Evolutionary conservation across 2,329 filamentous ascomycete species (phyloP).

Genomic region (Arthrocladium fulminans): DNA sequence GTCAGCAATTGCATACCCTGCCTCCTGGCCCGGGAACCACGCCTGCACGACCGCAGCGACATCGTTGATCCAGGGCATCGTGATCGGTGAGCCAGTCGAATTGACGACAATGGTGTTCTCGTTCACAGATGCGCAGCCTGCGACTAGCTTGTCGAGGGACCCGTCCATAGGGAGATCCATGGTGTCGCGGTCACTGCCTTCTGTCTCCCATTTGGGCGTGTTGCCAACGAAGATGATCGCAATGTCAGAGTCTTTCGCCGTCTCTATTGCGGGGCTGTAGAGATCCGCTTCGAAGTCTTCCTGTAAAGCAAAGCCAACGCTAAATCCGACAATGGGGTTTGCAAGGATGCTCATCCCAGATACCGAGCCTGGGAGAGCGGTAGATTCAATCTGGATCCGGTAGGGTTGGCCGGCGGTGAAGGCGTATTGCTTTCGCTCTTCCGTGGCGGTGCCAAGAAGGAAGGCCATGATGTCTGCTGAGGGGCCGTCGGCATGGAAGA

Average conservation of each 20-base stretch:
- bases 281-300: slow-evolving; percentile 25
- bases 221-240: slow-evolving; percentile 23
- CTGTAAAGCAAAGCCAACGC: neutral
- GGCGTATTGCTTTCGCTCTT: neutral
- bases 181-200: slow-evolving; percentile 13
- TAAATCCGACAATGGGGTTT: neutral
- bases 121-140: slow-evolving; percentile 55
- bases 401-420: slow-evolving; percentile 1
- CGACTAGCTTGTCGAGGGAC: slow-evolving; percentile 39
- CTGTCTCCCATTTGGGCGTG: slow-evolving; percentile 29
- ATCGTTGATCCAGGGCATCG: slow-evolving; percentile 59
- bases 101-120: slow-evolving; percentile 59
- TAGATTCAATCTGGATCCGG: neutral
- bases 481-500: neutral
- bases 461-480: neutral
- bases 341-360: neutral
- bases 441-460: slow-evolving; percentile 1
- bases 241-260: slow-evolving; percentile 18
- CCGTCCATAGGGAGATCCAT: slow-evolving; percentile 6
- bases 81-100: slow-evolving; percentile 59
- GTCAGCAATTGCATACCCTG: slow-evolving; percentile 59
- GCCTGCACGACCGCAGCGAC: slow-evolving; percentile 61
- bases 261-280: slow-evolving; percentile 13
- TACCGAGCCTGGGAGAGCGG: neutral
- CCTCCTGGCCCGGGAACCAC: slow-evolving; percentile 63